Conservation (phyloP, 1,284 basidiomycete genomes). For the Somion occarium region DNA sequence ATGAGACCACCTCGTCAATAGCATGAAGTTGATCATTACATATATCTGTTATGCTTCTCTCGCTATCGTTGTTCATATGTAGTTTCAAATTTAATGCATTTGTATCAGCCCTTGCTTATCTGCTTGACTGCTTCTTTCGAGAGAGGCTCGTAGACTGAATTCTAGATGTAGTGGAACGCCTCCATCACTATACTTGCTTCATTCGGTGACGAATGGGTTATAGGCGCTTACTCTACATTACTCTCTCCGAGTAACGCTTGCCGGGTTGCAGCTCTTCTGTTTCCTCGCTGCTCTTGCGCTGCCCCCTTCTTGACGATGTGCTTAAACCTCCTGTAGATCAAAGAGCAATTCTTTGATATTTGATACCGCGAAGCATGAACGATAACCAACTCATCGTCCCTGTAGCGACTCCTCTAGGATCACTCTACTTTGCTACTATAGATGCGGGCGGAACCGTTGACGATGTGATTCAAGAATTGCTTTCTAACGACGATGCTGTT, state of each 20-base stretch:
- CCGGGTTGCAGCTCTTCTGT: neutral
- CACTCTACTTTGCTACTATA: slow-evolving; percentile 60
- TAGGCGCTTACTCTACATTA: neutral
- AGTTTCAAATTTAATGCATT: neutral
- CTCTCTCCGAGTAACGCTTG: neutral
- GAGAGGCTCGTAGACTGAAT: no score
- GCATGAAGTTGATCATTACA: slow-evolving; percentile 2
- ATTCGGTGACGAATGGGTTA: neutral
- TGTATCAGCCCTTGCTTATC: neutral
- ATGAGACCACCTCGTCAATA: slow-evolving; percentile 35
- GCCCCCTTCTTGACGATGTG: neutral
- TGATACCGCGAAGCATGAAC: slow-evolving; percentile 21
- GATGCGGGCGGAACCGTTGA: slow-evolving; percentile 45
- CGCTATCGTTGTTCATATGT: neutral
- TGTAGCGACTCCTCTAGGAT: slow-evolving; percentile 50
- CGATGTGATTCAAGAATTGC: slow-evolving; percentile 52
- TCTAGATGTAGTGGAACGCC: no score
- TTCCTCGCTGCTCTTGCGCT: neutral
- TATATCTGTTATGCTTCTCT: neutral
- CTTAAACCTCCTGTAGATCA: neutral
- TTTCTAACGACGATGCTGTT: slow-evolving; percentile 42
- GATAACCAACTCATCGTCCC: slow-evolving; percentile 52
- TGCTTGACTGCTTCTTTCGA: neutral
- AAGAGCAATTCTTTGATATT: neutral
- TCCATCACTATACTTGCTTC: neutral